phyloP scores from a whole-genome alignment of 768 basidiomycete genomes.

The Sarcodon aspratus region DNA sequence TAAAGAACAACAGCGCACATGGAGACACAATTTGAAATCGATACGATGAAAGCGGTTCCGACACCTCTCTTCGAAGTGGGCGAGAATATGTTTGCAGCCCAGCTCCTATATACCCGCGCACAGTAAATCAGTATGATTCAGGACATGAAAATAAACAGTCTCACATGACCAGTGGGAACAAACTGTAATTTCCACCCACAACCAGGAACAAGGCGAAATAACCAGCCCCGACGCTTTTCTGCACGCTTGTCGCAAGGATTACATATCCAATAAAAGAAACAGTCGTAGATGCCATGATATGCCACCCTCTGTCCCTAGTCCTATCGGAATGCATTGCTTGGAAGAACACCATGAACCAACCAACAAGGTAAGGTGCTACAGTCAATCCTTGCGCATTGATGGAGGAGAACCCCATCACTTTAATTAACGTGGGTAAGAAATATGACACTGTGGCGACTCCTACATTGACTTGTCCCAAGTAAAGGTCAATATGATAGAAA shows the following conservation, averaged over 20 bases:
- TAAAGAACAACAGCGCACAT: constrained; percentile 25
- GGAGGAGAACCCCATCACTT: constrained; percentile 41
- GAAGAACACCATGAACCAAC: constrained; percentile 43
- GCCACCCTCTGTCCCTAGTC: constrained; percentile 42
- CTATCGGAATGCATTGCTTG: constrained; percentile 46
- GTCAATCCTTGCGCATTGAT: constrained; percentile 48
- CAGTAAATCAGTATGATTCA: background rate
- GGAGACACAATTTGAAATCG: constrained; percentile 45
- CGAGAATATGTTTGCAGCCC: constrained; percentile 48
- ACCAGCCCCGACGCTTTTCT: constrained; percentile 39
- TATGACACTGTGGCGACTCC: constrained; percentile 46
- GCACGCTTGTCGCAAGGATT: constrained; percentile 37
- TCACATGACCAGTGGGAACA: constrained; percentile 49
- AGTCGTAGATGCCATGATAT: constrained; percentile 37
- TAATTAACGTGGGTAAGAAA: constrained; percentile 49
- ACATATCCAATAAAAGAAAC: constrained; percentile 41
- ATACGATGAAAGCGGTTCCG: constrained; percentile 49
- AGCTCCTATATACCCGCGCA: constrained; percentile 28
- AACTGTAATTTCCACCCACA: constrained; percentile 39
- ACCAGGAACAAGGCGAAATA: constrained; percentile 51
- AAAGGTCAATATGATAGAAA: background rate
- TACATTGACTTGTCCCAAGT: constrained; percentile 31
- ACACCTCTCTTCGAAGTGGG: constrained; percentile 51
- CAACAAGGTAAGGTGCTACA: constrained; percentile 43
- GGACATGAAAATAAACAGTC: constrained; percentile 5